Evolutionary conservation across 257 asterid species (phyloP).

Genomic region (Vinca minor): DNA sequence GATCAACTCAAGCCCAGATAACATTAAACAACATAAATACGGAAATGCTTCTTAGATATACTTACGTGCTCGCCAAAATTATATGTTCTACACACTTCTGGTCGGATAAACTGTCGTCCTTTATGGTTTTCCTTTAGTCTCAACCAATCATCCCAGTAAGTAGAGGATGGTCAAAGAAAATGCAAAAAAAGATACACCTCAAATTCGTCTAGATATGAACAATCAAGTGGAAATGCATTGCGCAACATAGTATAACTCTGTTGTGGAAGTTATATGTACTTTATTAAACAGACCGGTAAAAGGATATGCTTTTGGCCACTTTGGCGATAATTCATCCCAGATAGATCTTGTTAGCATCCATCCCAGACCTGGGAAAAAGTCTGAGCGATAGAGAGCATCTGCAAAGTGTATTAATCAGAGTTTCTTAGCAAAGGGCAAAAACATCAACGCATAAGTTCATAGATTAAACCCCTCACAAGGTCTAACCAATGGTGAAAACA

Average conservation of each 20-base stretch:
- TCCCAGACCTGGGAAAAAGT: slow-evolving; percentile 99
- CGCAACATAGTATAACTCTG: slow-evolving; percentile 3
- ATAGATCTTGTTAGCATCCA: slow-evolving; percentile 93
- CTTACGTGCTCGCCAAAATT: slow-evolving; percentile 98
- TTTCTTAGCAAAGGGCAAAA: background rate
- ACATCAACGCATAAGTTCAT: background rate
- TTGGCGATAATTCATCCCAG: slow-evolving; percentile 96
- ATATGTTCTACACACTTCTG: slow-evolving; percentile 99
- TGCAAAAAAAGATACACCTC: slow-evolving; percentile 15
- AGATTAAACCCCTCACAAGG: background rate
- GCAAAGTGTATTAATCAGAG: slow-evolving; percentile 26
- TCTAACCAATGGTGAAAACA: background rate
- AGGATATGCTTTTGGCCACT: slow-evolving; percentile 99
- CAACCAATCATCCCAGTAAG: slow-evolving; percentile 99
- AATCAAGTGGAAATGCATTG: background rate
- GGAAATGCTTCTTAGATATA: slow-evolving; percentile 6
- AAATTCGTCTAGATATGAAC: background rate
- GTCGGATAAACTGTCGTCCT: slow-evolving; percentile 90
- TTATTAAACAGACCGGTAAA: background rate
- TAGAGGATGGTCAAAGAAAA: slow-evolving; percentile 71
- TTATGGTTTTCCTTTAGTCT: slow-evolving; percentile 76
- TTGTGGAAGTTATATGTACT: background rate
- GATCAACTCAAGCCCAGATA: background rate
- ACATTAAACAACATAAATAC: background rate
- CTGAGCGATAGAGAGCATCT: slow-evolving; percentile 95